Base-by-base conservation (phyloP, 164 flowering plant species). In the Houttuynia cordata region DNA sequence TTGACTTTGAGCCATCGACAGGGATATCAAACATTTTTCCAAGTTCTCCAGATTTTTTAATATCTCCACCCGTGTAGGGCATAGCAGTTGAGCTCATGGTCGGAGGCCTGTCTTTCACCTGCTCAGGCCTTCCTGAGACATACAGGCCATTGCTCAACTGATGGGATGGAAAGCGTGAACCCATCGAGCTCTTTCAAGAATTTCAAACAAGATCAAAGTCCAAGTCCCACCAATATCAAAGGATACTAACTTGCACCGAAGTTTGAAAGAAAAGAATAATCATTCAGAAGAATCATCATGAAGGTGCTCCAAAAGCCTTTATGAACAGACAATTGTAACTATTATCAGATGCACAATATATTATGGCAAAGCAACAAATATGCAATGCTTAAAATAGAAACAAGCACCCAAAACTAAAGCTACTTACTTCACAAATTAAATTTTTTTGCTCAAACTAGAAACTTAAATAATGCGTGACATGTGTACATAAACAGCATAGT, bases 51-150 rank as follows among this genome's bases (percentile, higher is more conserved):
- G 99, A 93, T 57, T 82, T 93, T 68, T 90, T 93, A 3, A 93
- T 93, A 71, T 93, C 99, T 57, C 99, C 99, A 52, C 99, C 99
- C 23, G 97, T 93, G 68, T 93, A 93, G 14, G 96, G 95, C 91
- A 90, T 80, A 57, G 99, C 92, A 0, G 73, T 74, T 42, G 97
- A 86, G 65, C 86, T 83, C 84, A 90, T 90, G 18, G 97, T 86
- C 1, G 88, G 86, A 53, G 84, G 64, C 75, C 80, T 86, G 70
- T 93, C 99, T 73, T 93, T 93, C 14, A 82, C 92, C 70, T 85
- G 97, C 73, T 90, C 97, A 24, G 95, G 95, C 62, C 97, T 78
- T 59, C 97, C 97, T 25, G 97, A 90, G 18, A 90, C 97, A 61
- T 82, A 90, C 1, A 90, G 87, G 67, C 97, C 97, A 78, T 78